Evolutionary conservation across 2,329 filamentous ascomycete genomes (phyloP), one percentile per base, ranked within the genome.

Genomic region (Aspergillus oerlinghausenensis): DNA sequence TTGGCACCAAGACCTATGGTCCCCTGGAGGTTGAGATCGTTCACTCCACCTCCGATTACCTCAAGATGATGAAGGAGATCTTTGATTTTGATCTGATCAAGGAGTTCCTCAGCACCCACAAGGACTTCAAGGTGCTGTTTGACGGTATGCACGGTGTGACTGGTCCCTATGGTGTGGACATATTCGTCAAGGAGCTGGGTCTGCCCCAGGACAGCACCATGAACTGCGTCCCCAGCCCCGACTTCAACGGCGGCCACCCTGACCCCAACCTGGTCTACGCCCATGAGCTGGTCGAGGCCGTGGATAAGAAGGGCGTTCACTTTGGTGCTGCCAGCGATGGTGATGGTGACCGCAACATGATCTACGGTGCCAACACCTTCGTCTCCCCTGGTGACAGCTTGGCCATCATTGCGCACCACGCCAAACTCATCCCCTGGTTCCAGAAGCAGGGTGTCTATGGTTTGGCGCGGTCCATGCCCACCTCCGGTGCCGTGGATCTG

Each of bases 331-430:
- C 94, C 50, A 96, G 90, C 62, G 94, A 99, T 67, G 94, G 94
- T 66, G 94, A 99, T 69, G 94, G 94, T 69, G 94, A 99, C 81
- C 90, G 94, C 67, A 99, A 99, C 86, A 99, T 99, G 94, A 99
- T 99, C 72, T 99, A 99, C 78, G 94, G 94, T 61, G 92, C 93
- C 64, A 93, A 95, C 70, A 87, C 89, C 48, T 99, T 99, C 71
- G 94, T 99, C 60, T 97, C 93, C 7, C 94, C 94, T 7, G 94
- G 94, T 71, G 94, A 99, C 81, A 96, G 91, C 70, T 82, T 99
- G 69, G 94, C 94, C 70, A 99, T 99, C 74, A 99, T 99, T 71
- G 92, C 94, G 50, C 94, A 99, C 81, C 88, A 99, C 74, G 92
- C 94, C 65, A 85, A 96, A 68, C 85, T 96, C 59, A 99, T 99